Evolutionary conservation across 2,329 filamentous ascomycete species (phyloP), one percentile per base, ranked within the genome.

Genomic region (Ilyonectria mors-panacis): DNA sequence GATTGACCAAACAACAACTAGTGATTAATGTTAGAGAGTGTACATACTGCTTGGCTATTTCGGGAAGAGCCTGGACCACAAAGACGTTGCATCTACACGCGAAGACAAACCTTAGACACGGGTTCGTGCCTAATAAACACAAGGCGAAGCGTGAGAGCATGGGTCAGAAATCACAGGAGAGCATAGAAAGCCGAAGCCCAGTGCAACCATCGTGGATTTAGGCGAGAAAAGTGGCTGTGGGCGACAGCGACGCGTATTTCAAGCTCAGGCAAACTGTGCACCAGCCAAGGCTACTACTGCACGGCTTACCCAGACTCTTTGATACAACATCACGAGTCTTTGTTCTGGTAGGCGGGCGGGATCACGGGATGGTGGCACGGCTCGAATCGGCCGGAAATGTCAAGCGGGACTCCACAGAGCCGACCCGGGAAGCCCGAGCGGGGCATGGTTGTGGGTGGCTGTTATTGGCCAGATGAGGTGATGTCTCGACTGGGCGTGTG

Each of bases 381-480:
- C 30, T 48, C 37, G 57, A 58, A 17, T 17, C 37, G 37, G 37
- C 37, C 13, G 37, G 4, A 13, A 30, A 30, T 30, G 28, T 30
- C 13, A 17, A 39, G 12, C 13, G 13, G 37, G 13, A 61, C 60
- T 59, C 65, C 47, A 65, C 59, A 57, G 59, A 53, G 48, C 51
- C 50, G 56, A 45, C 60, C 13, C 42, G 21, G 58, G 42, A n/a
- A 19, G 59, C 30, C 35, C 37, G 57, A 28, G 58, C 63, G 74
- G 66, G 53, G 50, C 66, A 23, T 12, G 50, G 59, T 73, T 69
- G 63, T 74, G 68, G 64, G 56, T 37, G 7, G 42, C 28, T 44
- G 17, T 59, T 13, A 76, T 76, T 76, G 74, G 74, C 4, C 21
- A 4, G 30, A 8, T 35, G 33, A 28, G 26, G 37, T 28, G 10